Evolutionary conservation across 805 yeast genomes (phyloP), one percentile per base, ranked within the genome.

Genomic region (Vanderwaltozyma verrucispora): DNA sequence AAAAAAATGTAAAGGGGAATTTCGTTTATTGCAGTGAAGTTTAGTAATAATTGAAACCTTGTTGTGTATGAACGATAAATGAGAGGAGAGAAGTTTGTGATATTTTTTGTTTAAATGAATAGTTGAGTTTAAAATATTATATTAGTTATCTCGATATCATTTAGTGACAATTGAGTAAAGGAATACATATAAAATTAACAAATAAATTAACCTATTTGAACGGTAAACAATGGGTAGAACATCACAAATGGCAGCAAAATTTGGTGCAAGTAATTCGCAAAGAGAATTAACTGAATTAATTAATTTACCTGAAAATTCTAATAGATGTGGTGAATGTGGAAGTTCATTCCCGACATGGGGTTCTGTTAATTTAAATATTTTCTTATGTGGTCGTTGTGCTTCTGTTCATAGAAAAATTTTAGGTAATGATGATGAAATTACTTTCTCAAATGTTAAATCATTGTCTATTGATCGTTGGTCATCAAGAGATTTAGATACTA

Each of bases 311-410:
- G 74, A 60, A 14, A 84, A 83, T 53, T 62, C 65, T 33, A 82
- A 81, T 56, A 73, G 68, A 53, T 84, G 95, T 58, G 94, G 87
- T 27, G 95, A 84, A 54, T 84, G 94, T 61, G 72, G 74, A 2
- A 62, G 75, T 5, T 53, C 71, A 4, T 77, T 71, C 56, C 92
- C 94, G 8, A 83, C 48, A 10, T 53, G 64, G 60, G 51, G 55
- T 39, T 53, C 62, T 1, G 35, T 51, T 3, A 55, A 56, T 35
- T 41, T 83, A 30, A 94, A 94, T 20, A 62, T 83, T 4, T 77
- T 85, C 41, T 63, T 85, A 14, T 85, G 95, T 63, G 92, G 92
- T 13, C 65, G 92, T 46, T 85, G 95, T 68, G 89, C 94, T 8
- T 75, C 84, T 3, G 68, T 77, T 25, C 95, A 85, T 58, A 66